A percentile compares a stretch with the other conserved stretches of the same genome.
Conservation (phyloP, 371 early-diverging fungal species). For the Mucor racemosus region DNA sequence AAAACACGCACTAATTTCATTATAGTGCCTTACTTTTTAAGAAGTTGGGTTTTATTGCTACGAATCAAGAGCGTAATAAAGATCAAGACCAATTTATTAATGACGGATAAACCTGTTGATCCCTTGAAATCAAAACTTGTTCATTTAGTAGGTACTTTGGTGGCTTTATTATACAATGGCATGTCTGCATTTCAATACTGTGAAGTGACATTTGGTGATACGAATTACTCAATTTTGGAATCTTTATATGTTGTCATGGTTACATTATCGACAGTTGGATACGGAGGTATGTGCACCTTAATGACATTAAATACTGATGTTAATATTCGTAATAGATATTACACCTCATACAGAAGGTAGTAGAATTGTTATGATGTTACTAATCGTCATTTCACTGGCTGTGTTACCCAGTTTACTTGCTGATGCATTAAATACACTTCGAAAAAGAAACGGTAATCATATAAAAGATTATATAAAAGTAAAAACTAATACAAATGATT, state of each 20-base stretch:
- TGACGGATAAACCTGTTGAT: conserved; percentile 58
- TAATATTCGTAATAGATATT: conserved; percentile 53
- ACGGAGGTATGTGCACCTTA: conserved; percentile 53
- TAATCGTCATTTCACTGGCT: conserved; percentile 71
- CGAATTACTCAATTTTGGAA: conserved; percentile 57
- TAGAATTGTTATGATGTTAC: conserved; percentile 67
- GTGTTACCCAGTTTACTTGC: conserved; percentile 66
- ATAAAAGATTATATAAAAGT: neutral
- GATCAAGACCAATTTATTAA: conserved; percentile 58
- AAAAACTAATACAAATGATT: neutral
- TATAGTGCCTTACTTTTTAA: conserved; percentile 64
- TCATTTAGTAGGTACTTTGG: conserved; percentile 62
- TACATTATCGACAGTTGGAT: conserved; percentile 80
- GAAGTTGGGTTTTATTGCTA: conserved; percentile 62
- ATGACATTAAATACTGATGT: neutral
- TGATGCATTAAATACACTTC: conserved; percentile 60
- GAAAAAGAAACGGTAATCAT: conserved; percentile 48
- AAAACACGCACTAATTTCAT: neutral
- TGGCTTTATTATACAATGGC: conserved; percentile 71
- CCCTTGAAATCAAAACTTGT: conserved; percentile 65
- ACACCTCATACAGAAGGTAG: conserved; percentile 66
- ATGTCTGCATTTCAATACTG: conserved; percentile 74
- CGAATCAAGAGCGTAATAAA: conserved; percentile 65
- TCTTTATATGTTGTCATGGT: conserved; percentile 67
- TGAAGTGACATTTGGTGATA: conserved; percentile 63